Evolutionary conservation across 371 early-diverging fungal genomes (phyloP).

Genomic region (Mucor plumbeus): DNA sequence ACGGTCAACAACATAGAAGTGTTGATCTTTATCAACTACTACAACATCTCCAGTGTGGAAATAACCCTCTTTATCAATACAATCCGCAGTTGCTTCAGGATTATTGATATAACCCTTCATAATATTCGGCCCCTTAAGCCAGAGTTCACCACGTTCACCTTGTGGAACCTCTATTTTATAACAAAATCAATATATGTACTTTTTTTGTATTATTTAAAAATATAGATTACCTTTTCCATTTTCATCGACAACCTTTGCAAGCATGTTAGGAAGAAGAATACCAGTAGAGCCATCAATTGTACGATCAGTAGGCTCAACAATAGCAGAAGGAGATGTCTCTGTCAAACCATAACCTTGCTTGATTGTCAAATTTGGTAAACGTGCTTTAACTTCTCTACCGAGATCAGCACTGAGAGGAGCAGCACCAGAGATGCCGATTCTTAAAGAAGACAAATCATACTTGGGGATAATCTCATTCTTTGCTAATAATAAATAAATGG

Average conservation of each 20-base stretch:
- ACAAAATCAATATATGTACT: too few relatives aligned
- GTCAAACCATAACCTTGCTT: constrained; percentile 43
- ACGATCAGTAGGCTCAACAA: constrained; percentile 23
- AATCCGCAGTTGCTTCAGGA: constrained; percentile 68
- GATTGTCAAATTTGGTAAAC: constrained; percentile 47
- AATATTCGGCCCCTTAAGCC: constrained; percentile 82
- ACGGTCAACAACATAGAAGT: constrained; percentile 72
- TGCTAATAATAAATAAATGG: constrained; percentile 68
- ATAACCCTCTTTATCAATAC: constrained; percentile 67
- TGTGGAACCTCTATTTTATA: constrained; percentile 49
- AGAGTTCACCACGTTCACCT: constrained; percentile 73
- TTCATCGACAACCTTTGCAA: constrained; percentile 71
- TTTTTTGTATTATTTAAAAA: too few relatives aligned
- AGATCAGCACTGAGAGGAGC: constrained; percentile 79
- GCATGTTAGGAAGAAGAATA: constrained; percentile 66
- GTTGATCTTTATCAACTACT: constrained; percentile 58
- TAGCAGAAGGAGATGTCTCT: constrained; percentile 26
- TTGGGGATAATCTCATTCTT: constrained; percentile 68
- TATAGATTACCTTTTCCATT: constrained; percentile 50
- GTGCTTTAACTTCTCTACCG: constrained; percentile 38
- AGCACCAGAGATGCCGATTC: constrained; percentile 73
- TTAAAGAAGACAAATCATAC: constrained; percentile 68
- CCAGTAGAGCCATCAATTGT: constrained; percentile 64
- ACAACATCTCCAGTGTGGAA: constrained; percentile 88
- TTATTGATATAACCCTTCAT: constrained; percentile 79